A percentile compares a stretch with the other conserved stretches of the same genome.
These are phyloP conservation scores for Suillus brevipes DNA, from an alignment of 768 basidiomycete species.

Conservation along the genomic window DNA sequence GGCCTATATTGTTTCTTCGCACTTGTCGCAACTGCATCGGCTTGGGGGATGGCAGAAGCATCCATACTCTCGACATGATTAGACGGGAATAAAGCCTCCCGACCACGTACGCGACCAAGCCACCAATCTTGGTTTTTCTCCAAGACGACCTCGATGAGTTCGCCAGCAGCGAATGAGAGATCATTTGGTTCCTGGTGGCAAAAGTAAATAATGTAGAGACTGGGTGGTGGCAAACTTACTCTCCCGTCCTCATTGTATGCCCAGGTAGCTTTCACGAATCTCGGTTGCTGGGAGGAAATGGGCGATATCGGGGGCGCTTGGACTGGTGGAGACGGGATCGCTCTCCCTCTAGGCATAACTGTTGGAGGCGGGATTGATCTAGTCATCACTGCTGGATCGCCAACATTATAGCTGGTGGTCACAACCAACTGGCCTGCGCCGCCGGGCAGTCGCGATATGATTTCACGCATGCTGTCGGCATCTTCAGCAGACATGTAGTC, in stretches of 20 bases:
- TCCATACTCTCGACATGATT: conserved; percentile 66
- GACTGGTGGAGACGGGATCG: conserved; percentile 16
- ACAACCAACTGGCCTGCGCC: conserved; percentile 21
- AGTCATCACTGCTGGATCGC: conserved; percentile 4
- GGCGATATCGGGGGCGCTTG: conserved; percentile 1
- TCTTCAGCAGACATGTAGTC: conserved; percentile 52
- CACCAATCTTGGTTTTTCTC: conserved; percentile 90
- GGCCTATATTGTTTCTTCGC: conserved; percentile 32
- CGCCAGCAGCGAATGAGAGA: conserved; percentile 73
- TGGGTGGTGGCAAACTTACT: conserved; percentile 32
- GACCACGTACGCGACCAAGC: conserved; percentile 65
- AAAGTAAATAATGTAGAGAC: conserved; percentile 10
- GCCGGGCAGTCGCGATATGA: conserved; percentile 47
- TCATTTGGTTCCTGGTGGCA: conserved; percentile 71
- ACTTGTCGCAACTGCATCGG: background rate
- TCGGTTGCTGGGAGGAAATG: conserved; percentile 8
- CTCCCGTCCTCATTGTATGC: conserved; percentile 60
- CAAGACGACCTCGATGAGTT: conserved; percentile 73
- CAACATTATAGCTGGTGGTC: conserved; percentile 13
- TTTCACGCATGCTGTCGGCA: conserved; percentile 39
- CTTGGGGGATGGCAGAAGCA: conserved; percentile 9
- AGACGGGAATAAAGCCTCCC: conserved; percentile 76
- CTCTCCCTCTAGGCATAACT: conserved; percentile 12
- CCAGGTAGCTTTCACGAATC: conserved; percentile 53
- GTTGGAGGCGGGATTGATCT: conserved; percentile 8